Evolutionary conservation across 208 protist species (phyloP), one percentile per base, ranked within the genome.

Genomic region (Leishmania martiniquensis): DNA sequence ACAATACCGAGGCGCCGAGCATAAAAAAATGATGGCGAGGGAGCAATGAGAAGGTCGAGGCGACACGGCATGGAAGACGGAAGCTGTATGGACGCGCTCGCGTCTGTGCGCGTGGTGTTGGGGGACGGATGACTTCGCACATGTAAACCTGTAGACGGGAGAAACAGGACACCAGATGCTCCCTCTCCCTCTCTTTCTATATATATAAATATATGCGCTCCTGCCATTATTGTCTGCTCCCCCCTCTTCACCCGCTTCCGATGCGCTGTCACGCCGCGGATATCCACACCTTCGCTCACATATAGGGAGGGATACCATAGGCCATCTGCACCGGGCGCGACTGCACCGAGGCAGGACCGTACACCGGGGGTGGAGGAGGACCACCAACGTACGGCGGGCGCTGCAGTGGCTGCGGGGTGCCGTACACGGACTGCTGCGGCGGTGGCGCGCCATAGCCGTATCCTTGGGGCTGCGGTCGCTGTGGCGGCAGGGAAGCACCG

Each of bases 261-360:
- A 47, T 1, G 39, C 22, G 25, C 34, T 34, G 29, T n/a, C 12
- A 0, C 37, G 1, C 32, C 62, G 3, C 20, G 1, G 10, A 45
- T 44, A 45, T 13, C 34, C 22, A 12, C 3, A 69, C 2, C 0
- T 20, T n/a, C 32, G 37, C 39, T 69, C 22, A 85, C 76, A 85
- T 73, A 37, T 77, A 66, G 1, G 81, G 81, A 12, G 81, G 81
- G 25, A 85, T 72, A 7, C 81, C 81, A 52, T 82, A 85, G 20
- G 81, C 81, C 77, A 82, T 81, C 57, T 85, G 81, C 60, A 57
- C 51, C 29, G 49, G 52, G 7, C 55, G 32, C 42, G 49, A 68
- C 66, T 68, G 79, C 42, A 42, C 67, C 17, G 60, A 77, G 1
- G 77, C 39, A 22, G 72, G 62, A 32, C 71, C 77, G 57, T 82